These are phyloP conservation scores for Microdochium bolleyi DNA, from an alignment of 2,329 filamentous ascomycete species.

Conservation along the genomic window DNA sequence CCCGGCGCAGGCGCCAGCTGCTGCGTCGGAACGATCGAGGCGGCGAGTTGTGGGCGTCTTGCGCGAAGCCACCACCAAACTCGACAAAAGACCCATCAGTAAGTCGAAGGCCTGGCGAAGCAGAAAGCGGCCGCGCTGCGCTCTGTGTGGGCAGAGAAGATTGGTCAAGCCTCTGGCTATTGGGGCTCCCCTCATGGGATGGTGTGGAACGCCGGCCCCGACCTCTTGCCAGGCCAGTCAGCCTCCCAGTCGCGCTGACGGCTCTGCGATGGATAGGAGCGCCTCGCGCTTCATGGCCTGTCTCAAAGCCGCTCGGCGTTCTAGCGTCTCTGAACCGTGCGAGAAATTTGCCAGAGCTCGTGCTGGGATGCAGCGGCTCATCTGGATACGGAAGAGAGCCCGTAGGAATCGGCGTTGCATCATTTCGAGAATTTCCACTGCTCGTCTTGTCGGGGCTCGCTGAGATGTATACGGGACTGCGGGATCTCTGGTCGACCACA, in stretches of 20 bases:
- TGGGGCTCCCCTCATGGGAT: too few species aligned
- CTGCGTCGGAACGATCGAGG: neutral
- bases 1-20: neutral
- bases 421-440: conserved; percentile 3
- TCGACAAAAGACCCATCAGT: neutral
- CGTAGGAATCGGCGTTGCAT: neutral
- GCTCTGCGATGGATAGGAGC: too few species aligned
- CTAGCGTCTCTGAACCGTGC: too few species aligned
- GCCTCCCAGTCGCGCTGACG: neutral
- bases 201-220: neutral
- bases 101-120: neutral
- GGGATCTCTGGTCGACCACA: conserved; percentile 1
- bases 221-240: neutral
- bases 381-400: neutral
- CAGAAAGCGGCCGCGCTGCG: neutral
- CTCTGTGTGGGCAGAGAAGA: neutral
- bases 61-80: neutral
- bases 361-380: neutral
- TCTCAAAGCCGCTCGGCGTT: too few species aligned
- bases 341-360: neutral
- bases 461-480: conserved; percentile 3
- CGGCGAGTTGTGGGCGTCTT: neutral
- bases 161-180: too few species aligned
- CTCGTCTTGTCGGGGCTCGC: conserved; percentile 18
- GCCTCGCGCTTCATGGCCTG: too few species aligned